Base-by-base conservation (phyloP, 2,329 filamentous ascomycete genomes). In the Dothideomycetes sp. region DNA sequence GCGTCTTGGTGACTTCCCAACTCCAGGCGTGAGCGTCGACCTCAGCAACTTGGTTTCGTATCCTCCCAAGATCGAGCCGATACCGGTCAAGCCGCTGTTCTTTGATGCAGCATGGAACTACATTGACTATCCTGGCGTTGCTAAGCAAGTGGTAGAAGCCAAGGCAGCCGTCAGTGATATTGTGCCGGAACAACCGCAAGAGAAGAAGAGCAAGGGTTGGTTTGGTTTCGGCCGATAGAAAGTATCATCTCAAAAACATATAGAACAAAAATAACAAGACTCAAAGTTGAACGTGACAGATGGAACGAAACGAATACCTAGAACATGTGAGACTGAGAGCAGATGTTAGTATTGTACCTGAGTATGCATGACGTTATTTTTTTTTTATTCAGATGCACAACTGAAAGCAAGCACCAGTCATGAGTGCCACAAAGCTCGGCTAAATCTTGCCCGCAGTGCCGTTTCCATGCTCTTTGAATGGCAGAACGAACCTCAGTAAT, bases 31-130 rank as follows among this genome's bases (percentile, higher is more conserved):
- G 17, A 53, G 58, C 9, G 74, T 86, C 8, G 79, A 94, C 57
- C 69, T 95, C 18, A 70, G 70, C 29, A 89, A 89, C 50, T 67
- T 98, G 18, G 88, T 96, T 33, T 75, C 79, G 4, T 95, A 88
- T 60, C 91, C 91, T 10, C 88, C 89, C 1, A 83, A 79, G 56
- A 67, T 95, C 50, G 78, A 84, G 47, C 73, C 82, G 1, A 78
- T 96, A 27, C 87, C 91, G 0, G 82, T 94, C 38, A 98, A 98
- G 68, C 91, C 91, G 19, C 71, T 96, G 23, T 96, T 96, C 70
- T 76, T 96, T 45, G 91, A 98, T 57, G 82, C 94, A 6, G 91
- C 91, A 8, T 98, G 86, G 84, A 96, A 96, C 59, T 96, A 95
- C 59, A 88, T 98, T 47, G 78, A 86, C 34, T 98, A 98, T 57